These are phyloP conservation scores for Cladosporium halotolerans DNA, from an alignment of 2,329 filamentous ascomycete species.

Conservation along the genomic window DNA sequence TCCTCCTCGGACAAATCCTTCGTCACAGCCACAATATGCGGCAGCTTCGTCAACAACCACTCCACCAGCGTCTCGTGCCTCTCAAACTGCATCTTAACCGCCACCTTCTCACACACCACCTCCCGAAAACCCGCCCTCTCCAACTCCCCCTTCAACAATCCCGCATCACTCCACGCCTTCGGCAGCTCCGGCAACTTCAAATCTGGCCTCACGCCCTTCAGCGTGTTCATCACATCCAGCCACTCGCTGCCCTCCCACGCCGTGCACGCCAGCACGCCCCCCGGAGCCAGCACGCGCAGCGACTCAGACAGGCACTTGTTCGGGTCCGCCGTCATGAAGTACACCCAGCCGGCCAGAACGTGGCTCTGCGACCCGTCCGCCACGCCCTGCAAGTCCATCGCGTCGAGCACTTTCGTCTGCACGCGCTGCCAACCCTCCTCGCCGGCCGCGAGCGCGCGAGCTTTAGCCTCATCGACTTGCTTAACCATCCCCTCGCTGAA, in stretches of 20 bases:
- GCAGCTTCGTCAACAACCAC: constrained; percentile 20
- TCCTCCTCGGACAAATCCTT: constrained; percentile 21
- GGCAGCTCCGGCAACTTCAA: constrained; percentile 19
- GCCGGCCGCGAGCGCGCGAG: neutral
- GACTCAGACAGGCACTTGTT: constrained; percentile 22
- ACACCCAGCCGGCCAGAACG: constrained; percentile 28
- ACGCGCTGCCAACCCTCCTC: constrained; percentile 22
- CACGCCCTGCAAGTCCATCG: constrained; percentile 23
- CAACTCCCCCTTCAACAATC: constrained; percentile 19
- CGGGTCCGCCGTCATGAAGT: constrained; percentile 26
- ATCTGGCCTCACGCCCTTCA: constrained; percentile 17
- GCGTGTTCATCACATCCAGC: constrained; percentile 22
- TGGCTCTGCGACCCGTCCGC: constrained; percentile 21
- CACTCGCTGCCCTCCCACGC: constrained; percentile 27
- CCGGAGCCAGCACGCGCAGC: constrained; percentile 20
- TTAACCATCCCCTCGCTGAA: constrained; percentile 29
- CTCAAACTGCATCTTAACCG: constrained; percentile 22
- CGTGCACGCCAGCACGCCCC: constrained; percentile 21
- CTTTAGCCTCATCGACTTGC: constrained; percentile 16
- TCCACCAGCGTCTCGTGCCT: constrained; percentile 17
- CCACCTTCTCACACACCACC: constrained; percentile 19
- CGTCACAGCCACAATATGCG: constrained; percentile 20
- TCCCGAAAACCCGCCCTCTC: constrained; percentile 26
- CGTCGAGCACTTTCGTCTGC: constrained; percentile 20
- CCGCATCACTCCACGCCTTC: constrained; percentile 19